Conservation (phyloP, 176 grass and related monocot species). For the Aegilops longissima region DNA sequence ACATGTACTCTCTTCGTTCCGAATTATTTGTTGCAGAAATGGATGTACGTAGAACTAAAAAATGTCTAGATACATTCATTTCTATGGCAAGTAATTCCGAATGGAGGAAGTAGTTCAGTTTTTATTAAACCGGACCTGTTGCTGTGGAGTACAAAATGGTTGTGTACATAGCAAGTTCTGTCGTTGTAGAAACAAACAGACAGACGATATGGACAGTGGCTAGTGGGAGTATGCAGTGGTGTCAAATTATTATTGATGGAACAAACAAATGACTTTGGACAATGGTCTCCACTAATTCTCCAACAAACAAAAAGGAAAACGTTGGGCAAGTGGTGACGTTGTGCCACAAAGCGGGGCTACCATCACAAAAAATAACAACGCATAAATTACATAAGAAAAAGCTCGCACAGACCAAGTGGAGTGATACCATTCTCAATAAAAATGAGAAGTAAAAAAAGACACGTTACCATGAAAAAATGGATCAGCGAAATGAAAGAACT, state of each 20-base stretch:
- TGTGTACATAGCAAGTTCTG: not conserved
- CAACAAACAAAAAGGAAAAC: slow-evolving; percentile 9
- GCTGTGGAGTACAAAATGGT: not conserved
- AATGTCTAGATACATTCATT: no score
- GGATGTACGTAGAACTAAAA: no score
- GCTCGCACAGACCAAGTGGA: slow-evolving; percentile 29
- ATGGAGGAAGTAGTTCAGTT: not conserved
- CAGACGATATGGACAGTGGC: not conserved
- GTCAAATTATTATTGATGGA: slow-evolving; percentile 7
- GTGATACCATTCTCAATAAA: slow-evolving; percentile 9
- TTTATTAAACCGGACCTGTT: not conserved
- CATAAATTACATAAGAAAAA: not conserved
- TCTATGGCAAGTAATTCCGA: no score
- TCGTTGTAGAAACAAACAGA: slow-evolving; percentile 21
- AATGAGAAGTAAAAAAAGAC: not conserved
- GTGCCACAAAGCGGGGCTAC: not conserved
- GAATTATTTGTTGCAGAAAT: no score
- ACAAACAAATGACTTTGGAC: slow-evolving; percentile 2
- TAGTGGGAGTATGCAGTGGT: not conserved
- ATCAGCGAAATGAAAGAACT: slow-evolving; percentile 10
- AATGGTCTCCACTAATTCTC: not conserved
- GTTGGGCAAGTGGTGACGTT: not conserved
- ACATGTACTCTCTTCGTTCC: no score
- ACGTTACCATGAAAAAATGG: not conserved
- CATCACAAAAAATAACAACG: not conserved